Evolutionary conservation across 2,329 filamentous ascomycete species (phyloP).

Genomic region (Colletotrichum ledebouriae): DNA sequence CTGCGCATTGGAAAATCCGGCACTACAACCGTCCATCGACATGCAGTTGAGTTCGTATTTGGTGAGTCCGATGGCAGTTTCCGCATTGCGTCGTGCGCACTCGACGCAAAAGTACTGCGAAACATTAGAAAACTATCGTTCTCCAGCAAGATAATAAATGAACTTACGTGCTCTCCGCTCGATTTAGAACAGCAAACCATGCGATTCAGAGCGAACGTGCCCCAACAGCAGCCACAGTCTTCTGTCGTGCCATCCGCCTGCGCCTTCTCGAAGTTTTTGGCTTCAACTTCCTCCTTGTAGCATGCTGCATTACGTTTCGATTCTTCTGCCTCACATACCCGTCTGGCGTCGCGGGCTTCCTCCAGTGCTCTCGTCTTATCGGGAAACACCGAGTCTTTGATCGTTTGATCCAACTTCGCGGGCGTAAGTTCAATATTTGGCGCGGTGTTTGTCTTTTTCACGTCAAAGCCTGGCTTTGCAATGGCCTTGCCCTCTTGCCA

Average conservation of each 20-base stretch:
- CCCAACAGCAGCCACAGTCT: constrained; percentile 83
- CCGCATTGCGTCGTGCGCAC: constrained; percentile 76
- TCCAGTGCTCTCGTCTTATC: constrained; percentile 50
- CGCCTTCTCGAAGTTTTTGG: constrained; percentile 57
- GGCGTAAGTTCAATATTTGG: constrained; percentile 39
- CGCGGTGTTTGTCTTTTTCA: constrained; percentile 49
- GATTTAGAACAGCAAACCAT: constrained; percentile 75
- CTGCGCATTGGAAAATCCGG: constrained; percentile 69
- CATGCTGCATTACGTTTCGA: constrained; percentile 44
- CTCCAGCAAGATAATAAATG: not conserved
- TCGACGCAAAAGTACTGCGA: constrained; percentile 73
- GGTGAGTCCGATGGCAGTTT: constrained; percentile 76
- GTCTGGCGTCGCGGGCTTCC: constrained; percentile 57
- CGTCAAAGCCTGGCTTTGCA: constrained; percentile 43
- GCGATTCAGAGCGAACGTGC: constrained; percentile 74
- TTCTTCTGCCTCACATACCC: constrained; percentile 47
- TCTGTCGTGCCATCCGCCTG: constrained; percentile 64
- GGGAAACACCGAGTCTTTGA: constrained; percentile 17
- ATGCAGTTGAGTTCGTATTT: constrained; percentile 79
- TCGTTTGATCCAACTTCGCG: constrained; percentile 44
- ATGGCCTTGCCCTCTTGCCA: constrained; percentile 1
- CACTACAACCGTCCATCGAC: constrained; percentile 75
- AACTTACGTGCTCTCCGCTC: constrained; percentile 62
- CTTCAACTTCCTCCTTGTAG: constrained; percentile 53
- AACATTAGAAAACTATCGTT: constrained; percentile 7